phyloP scores from a whole-genome alignment of 225 moss, liverwort and hornwort genomes.

The Bryoerythrophyllum caledonicum region DNA sequence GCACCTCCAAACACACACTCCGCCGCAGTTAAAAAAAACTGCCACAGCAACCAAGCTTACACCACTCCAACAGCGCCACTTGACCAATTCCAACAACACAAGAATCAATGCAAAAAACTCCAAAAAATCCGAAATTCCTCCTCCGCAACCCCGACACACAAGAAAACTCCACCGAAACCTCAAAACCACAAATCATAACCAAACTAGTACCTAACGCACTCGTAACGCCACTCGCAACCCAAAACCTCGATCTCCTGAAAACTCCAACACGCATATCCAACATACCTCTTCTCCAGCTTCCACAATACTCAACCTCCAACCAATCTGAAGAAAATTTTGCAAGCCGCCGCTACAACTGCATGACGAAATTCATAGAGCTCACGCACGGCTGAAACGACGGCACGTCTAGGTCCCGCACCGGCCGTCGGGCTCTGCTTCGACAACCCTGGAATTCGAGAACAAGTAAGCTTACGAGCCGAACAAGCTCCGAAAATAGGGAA shows the following conservation, averaged over 20 bases:
- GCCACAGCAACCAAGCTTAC: background rate
- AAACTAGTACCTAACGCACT: background rate
- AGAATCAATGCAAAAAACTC: background rate
- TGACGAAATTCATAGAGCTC: too few relatives aligned
- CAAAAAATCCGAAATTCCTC: background rate
- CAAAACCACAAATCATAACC: background rate
- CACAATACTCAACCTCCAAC: background rate
- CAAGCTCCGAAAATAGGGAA: background rate
- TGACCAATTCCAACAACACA: background rate
- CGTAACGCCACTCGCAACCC: constrained; percentile 10
- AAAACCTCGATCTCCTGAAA: background rate
- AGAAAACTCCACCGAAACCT: background rate
- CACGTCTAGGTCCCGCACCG: too few relatives aligned
- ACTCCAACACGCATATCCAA: background rate
- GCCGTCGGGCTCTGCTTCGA: background rate
- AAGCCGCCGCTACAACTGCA: background rate
- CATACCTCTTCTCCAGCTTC: background rate
- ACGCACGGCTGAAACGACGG: background rate
- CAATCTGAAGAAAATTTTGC: background rate
- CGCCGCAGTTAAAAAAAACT: background rate
- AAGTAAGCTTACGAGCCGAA: background rate
- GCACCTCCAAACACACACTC: background rate
- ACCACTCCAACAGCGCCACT: background rate
- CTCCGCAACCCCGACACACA: too few relatives aligned
- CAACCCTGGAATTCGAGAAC: background rate